Percentiles rank a stretch among this genome's conserved stretches.
phyloP scores from a whole-genome alignment of 306 rosid genomes.

The Hylodesmum podocarpum region DNA sequence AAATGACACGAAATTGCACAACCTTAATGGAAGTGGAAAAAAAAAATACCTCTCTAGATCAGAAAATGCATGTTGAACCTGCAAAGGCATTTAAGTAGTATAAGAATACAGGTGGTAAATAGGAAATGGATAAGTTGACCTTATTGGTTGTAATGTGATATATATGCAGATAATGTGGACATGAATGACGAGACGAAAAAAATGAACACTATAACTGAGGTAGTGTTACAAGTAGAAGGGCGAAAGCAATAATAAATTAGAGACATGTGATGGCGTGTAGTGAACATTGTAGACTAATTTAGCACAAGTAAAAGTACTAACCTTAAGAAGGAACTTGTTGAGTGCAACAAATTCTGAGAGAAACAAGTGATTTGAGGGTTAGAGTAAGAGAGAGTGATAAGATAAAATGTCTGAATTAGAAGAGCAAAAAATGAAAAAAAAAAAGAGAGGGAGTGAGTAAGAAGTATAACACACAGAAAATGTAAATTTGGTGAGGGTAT shows the following conservation, averaged over 20 bases:
- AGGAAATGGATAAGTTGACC: background rate
- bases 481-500: background rate
- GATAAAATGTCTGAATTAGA: background rate
- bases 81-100: slow-evolving; percentile 26
- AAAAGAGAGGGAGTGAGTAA: background rate
- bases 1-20: background rate
- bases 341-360: slow-evolving; percentile 75
- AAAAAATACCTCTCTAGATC: slow-evolving; percentile 66
- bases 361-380: background rate
- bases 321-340: slow-evolving; percentile 88
- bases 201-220: background rate
- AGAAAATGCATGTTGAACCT: slow-evolving; percentile 91
- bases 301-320: slow-evolving; percentile 28
- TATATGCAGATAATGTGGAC: background rate
- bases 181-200: background rate
- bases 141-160: background rate
- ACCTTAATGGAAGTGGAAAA: background rate
- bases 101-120: background rate
- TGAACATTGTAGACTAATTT: background rate
- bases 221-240: background rate
- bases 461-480: background rate
- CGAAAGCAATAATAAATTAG: background rate
- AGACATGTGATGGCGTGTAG: background rate
- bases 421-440: background rate
- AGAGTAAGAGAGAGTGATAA: slow-evolving; percentile 22